These are phyloP conservation scores for Vicia sativa DNA, from an alignment of 306 rosid species.

Conservation along the genomic window DNA sequence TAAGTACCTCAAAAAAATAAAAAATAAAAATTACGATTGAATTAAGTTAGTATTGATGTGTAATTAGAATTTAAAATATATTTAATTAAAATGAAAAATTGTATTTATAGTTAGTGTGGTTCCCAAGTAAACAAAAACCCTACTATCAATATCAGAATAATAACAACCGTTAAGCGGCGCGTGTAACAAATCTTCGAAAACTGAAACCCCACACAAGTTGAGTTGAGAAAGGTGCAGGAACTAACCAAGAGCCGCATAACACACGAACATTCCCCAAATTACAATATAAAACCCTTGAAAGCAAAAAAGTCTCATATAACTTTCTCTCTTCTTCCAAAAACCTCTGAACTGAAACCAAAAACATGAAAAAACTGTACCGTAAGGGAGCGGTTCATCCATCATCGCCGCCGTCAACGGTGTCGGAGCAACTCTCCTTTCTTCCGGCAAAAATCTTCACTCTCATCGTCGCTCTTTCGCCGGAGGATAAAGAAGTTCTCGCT, in stretches of 20 bases:
- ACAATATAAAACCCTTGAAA: background rate
- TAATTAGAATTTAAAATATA: too few species aligned
- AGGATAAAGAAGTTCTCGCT: constrained; percentile 77
- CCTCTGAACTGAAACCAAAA: background rate
- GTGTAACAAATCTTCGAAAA: background rate
- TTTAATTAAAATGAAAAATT: too few species aligned
- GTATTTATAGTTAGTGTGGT: background rate
- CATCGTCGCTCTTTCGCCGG: constrained; percentile 61
- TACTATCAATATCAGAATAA: background rate
- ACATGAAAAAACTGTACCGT: constrained; percentile 84
- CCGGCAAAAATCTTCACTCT: constrained; percentile 76
- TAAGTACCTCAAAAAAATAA: too few species aligned
- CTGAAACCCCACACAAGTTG: background rate
- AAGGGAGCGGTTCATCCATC: constrained; percentile 82
- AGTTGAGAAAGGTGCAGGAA: background rate
- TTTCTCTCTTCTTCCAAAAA: background rate
- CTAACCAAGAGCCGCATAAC: constrained; percentile 38
- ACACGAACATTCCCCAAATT: constrained; percentile 34
- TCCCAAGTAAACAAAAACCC: constrained; percentile 3
- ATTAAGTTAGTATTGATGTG: too few species aligned
- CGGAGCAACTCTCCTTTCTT: constrained; percentile 77
- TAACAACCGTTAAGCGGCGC: background rate
- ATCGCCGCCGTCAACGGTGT: constrained; percentile 47
- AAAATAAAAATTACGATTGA: too few species aligned
- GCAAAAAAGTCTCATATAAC: background rate